Conservation (phyloP, 805 yeast species). For the Teunomyces barrocoloradensis region DNA sequence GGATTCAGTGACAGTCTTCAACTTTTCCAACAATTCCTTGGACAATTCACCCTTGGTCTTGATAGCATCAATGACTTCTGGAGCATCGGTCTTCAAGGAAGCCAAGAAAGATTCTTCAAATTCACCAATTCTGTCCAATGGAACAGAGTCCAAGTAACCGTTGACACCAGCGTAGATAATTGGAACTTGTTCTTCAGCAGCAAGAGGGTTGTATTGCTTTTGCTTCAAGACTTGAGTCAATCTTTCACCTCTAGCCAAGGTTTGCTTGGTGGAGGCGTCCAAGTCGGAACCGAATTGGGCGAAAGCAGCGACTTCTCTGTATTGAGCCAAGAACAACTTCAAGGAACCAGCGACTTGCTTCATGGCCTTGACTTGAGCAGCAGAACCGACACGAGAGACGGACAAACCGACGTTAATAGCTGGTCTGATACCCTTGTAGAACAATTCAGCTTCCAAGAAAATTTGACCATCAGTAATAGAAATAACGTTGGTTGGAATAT, state of each 20-base stretch:
- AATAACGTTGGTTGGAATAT: slow-evolving; percentile 96
- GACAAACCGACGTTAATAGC: slow-evolving; percentile 99
- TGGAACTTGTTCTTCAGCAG: slow-evolving; percentile 99
- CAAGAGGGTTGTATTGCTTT: slow-evolving; percentile 93
- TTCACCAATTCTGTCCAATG: slow-evolving; percentile 81
- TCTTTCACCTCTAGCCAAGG: slow-evolving; percentile 99
- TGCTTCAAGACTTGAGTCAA: slow-evolving; percentile 98
- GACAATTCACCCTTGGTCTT: slow-evolving; percentile 87
- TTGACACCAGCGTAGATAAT: slow-evolving; percentile 99
- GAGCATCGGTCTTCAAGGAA: slow-evolving; percentile 86
- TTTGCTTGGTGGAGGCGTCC: slow-evolving; percentile 99
- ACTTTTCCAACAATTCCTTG: slow-evolving; percentile 79
- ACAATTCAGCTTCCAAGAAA: slow-evolving; percentile 98
- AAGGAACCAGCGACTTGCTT: slow-evolving; percentile 99
- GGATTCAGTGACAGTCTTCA: slow-evolving; percentile 88
- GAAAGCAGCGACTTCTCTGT: slow-evolving; percentile 99
- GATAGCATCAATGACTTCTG: slow-evolving; percentile 79
- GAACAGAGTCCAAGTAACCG: slow-evolving; percentile 92
- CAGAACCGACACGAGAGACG: slow-evolving; percentile 99
- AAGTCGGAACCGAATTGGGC: slow-evolving; percentile 99
- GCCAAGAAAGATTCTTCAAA: slow-evolving; percentile 92
- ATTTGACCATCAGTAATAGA: slow-evolving; percentile 98
- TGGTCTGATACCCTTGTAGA: slow-evolving; percentile 99
- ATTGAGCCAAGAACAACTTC: slow-evolving; percentile 99
- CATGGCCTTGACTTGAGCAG: slow-evolving; percentile 99